phyloP scores from a whole-genome alignment of 805 yeast genomes.

The Metschnikowia henanensis region DNA sequence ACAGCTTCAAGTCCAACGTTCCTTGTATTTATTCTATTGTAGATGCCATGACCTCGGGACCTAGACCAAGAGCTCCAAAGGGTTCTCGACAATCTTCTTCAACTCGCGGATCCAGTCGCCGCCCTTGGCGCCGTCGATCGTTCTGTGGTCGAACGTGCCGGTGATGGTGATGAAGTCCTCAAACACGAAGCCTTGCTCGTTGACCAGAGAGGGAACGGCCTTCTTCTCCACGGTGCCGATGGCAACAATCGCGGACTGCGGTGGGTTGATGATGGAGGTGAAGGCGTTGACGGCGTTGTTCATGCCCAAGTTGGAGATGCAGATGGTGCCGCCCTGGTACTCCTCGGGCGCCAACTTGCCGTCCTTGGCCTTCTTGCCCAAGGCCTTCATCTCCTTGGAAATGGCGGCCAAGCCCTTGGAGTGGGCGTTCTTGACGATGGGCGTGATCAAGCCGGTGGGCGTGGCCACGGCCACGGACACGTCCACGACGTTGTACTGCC shows the following conservation, averaged over 20 bases:
- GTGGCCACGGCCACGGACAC: conserved; percentile 99
- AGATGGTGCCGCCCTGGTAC: conserved; percentile 99
- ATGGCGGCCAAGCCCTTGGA: conserved; percentile 81
- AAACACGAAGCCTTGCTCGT: conserved; percentile 89
- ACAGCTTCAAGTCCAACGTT: too few relatives aligned
- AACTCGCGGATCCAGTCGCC: conserved; percentile 95
- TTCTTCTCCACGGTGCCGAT: conserved; percentile 90
- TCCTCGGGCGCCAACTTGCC: conserved; percentile 94
- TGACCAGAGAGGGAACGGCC: conserved; percentile 89
- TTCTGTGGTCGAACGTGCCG: conserved; percentile 98
- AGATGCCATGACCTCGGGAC: conserved; percentile 1
- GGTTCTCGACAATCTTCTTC: conserved; percentile 91
- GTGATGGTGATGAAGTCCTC: conserved; percentile 91
- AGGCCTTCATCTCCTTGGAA: conserved; percentile 82
- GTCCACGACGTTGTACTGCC: conserved; percentile 90
- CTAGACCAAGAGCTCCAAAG: conserved; percentile 87
- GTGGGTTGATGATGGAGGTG: conserved; percentile 98
- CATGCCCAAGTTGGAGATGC: conserved; percentile 99
- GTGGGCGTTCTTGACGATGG: conserved; percentile 89
- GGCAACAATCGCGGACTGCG: conserved; percentile 93
- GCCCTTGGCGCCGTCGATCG: conserved; percentile 96
- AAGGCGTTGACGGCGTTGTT: conserved; percentile 89
- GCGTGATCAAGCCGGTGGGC: conserved; percentile 95
- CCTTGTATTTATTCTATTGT: conserved; percentile 9
- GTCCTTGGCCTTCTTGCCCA: conserved; percentile 94